Evolutionary conservation across 2,329 filamentous ascomycete species (phyloP), one percentile per base, ranked within the genome.

Genomic region (Aspergillus brasiliensis): DNA sequence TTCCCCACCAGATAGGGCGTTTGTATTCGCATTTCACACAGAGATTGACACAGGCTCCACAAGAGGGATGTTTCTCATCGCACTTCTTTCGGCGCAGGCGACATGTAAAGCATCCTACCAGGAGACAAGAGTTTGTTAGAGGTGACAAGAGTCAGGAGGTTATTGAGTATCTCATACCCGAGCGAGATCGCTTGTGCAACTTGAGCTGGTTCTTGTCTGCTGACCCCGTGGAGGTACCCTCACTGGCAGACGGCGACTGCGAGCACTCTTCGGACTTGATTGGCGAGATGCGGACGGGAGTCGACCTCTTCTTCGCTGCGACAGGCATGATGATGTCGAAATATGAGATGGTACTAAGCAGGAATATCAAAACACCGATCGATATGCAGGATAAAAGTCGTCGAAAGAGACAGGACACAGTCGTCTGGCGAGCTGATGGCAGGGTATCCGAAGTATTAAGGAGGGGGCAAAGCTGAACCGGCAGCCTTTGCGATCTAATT

Each of bases 1-100:
- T 97, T 79, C 89, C 91, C 95, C 95, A 99, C 95, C 95, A 99
- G 80, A 91, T 87, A 38, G 95, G 95, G 73, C 93, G 84, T 84
- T 96, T 97, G 82, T 98, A 99, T 82, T 98, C 92, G 81, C 95
- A 99, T 71, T 85, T 84, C 59, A 99, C 84, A 56, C 91, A 90
- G 58, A 99, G 88, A 72, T 88, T 85, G 65, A 80, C 82, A 78
- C 87, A 90, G 60, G 87, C 86, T 68, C 81, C 83, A 74, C 87
- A 89, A 52, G 81, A 75, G n/a, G 85, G 82, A 70, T 87, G 88
- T 62, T 82, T 82, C 72, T 90, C 87, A 67, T 89, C 87, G 71
- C 87, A 90, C 80, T 89, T 89, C 80, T 89, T 89, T 65, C 87
- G 77, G 72, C 87, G 84, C 63, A 89, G 76, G 63, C 87, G 83